Evolutionary conservation across 2,329 filamentous ascomycete species (phyloP).

Genomic region (Xylariaceae sp.): DNA sequence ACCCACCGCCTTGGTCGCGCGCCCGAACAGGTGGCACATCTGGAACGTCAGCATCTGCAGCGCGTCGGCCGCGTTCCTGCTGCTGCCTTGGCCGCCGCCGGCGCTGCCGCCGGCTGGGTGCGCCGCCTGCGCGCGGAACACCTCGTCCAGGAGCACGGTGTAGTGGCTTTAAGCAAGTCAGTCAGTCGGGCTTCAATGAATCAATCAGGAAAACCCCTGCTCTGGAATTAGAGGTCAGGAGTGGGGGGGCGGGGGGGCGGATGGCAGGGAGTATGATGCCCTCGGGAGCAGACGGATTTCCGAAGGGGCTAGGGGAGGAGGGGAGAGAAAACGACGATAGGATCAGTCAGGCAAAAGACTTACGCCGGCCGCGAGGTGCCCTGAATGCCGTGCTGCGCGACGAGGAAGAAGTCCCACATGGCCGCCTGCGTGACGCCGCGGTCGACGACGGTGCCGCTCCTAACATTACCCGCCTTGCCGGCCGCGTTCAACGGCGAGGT

Average conservation of each 20-base stretch:
- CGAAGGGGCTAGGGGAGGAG: no score
- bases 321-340: no score
- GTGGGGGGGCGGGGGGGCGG: no score
- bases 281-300: no score
- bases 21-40: conserved; percentile 75
- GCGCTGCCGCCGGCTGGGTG: no score
- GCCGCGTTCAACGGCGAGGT: conserved; percentile 38
- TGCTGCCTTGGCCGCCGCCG: no score
- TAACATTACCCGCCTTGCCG: conserved; percentile 53
- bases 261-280: no score
- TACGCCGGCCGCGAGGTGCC: conserved; percentile 43
- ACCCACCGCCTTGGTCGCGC: conserved; percentile 82
- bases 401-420: conserved; percentile 79
- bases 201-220: no score
- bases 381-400: conserved; percentile 72
- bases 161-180: no score
- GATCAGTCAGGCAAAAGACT: no score
- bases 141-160: conserved; percentile 63
- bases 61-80: conserved; percentile 48
- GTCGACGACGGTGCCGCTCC: conserved; percentile 76
- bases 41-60: conserved; percentile 69
- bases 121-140: conserved; percentile 46
- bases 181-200: no score
- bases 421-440: conserved; percentile 69
- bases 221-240: no score